Evolutionary conservation across 768 basidiomycete species (phyloP).

Genomic region (Boletus rubroflammeus): DNA sequence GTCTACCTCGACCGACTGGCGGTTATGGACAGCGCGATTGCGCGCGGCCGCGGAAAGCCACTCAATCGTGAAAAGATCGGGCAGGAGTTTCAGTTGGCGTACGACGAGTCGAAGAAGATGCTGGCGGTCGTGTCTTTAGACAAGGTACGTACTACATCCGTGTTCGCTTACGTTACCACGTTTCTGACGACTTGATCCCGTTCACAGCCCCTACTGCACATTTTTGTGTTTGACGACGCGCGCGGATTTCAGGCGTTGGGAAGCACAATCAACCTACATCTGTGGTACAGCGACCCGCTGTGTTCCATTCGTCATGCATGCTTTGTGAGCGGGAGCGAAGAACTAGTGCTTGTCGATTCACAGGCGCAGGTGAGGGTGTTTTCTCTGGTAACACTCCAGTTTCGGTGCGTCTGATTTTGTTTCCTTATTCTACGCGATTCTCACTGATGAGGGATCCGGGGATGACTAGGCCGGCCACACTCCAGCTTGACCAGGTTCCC

Average conservation of each 20-base stretch:
- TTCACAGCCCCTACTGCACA: background rate
- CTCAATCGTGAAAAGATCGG: slow-evolving; percentile 40
- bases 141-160: slow-evolving; percentile 31
- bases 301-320: background rate
- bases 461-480: background rate
- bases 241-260: background rate
- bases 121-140: slow-evolving; percentile 42
- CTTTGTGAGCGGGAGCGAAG: background rate
- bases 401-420: background rate
- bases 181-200: background rate
- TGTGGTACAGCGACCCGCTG: background rate
- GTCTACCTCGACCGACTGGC: background rate
- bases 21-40: background rate
- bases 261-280: background rate
- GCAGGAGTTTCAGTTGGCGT: slow-evolving; percentile 42
- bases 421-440: background rate
- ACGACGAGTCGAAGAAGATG: slow-evolving; percentile 50
- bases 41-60: background rate
- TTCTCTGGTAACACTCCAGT: background rate
- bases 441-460: background rate
- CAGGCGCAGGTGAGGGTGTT: background rate
- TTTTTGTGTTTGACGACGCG: background rate
- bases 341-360: background rate
- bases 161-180: background rate
- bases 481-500: slow-evolving; percentile 24